phyloP scores from a whole-genome alignment of 2,329 filamentous ascomycete genomes.

The Ophiostoma fasciatum region DNA sequence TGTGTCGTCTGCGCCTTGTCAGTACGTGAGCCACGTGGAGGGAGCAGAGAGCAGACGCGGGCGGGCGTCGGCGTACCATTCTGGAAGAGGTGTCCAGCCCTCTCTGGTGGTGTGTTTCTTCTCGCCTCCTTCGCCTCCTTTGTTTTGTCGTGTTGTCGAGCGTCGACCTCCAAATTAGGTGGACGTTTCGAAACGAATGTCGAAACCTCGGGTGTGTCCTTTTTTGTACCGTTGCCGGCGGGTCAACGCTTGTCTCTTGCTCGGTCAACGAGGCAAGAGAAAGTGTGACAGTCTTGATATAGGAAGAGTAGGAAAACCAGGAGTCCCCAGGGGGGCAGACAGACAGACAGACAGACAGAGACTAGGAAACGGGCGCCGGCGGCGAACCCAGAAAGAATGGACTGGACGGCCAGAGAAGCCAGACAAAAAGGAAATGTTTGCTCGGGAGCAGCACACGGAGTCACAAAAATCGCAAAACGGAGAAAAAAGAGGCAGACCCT shows the following conservation, averaged over 20 bases:
- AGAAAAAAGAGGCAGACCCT: slow-evolving; percentile 24
- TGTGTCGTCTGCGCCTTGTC: not conserved
- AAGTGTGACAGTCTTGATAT: slow-evolving; percentile 4
- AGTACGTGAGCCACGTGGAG: not conserved
- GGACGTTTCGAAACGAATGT: too few relatives aligned
- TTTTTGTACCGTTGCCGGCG: slow-evolving; percentile 8
- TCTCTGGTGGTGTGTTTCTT: too few relatives aligned
- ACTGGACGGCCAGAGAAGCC: not conserved
- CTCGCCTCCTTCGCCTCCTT: too few relatives aligned
- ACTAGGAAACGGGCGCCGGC: not conserved
- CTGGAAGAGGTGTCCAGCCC: too few relatives aligned
- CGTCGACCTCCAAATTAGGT: slow-evolving; percentile 1
- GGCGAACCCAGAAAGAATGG: not conserved
- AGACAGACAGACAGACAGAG: not conserved
- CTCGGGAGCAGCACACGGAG: slow-evolving; percentile 12
- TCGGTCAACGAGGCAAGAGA: slow-evolving; percentile 9
- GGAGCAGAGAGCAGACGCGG: not conserved
- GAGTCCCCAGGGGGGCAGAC: not conserved
- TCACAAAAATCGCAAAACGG: slow-evolving; percentile 23
- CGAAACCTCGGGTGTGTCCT: not conserved
- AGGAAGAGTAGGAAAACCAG: not conserved
- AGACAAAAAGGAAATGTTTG: slow-evolving; percentile 9
- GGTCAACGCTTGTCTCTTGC: slow-evolving; percentile 1
- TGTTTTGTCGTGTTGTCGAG: too few relatives aligned
- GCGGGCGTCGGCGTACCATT: not conserved